These are phyloP conservation scores for Auricularia auricula-judae DNA, from an alignment of 768 basidiomycete species.

Conservation along the genomic window DNA sequence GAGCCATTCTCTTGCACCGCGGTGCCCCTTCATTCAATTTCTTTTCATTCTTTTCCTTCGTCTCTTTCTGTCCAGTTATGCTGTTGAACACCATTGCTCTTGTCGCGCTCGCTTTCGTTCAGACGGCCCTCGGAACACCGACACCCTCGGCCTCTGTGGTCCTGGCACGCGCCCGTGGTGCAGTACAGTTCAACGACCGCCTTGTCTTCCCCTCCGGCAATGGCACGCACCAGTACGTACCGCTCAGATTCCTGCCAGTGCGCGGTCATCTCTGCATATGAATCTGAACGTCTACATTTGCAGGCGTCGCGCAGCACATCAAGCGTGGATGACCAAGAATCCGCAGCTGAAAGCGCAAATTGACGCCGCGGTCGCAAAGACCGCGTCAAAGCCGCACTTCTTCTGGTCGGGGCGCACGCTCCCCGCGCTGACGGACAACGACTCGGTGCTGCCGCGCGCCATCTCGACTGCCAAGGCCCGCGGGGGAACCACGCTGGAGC, in stretches of 20 bases:
- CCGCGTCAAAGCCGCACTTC: background rate
- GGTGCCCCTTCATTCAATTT: background rate
- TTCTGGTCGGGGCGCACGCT: background rate
- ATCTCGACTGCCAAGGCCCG: background rate
- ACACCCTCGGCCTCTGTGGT: background rate
- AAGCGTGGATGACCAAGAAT: background rate
- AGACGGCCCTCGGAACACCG: background rate
- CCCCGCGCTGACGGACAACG: background rate
- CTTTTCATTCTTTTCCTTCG: slow-evolving; percentile 4
- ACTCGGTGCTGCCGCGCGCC: background rate
- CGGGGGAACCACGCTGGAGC: background rate
- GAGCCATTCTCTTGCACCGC: background rate
- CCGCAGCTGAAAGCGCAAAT: background rate
- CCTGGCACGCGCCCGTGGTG: background rate
- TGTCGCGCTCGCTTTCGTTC: background rate
- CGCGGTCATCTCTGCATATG: background rate
- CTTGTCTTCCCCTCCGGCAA: background rate
- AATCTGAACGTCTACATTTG: background rate
- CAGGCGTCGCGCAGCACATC: background rate
- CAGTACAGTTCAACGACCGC: background rate
- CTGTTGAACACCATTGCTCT: background rate
- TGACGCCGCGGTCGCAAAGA: background rate
- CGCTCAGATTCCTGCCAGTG: background rate
- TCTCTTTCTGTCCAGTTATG: background rate
- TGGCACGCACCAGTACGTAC: background rate